phyloP scores from a whole-genome alignment of 225 moss, liverwort and hornwort genomes.

The Sphagnum contortum region DNA sequence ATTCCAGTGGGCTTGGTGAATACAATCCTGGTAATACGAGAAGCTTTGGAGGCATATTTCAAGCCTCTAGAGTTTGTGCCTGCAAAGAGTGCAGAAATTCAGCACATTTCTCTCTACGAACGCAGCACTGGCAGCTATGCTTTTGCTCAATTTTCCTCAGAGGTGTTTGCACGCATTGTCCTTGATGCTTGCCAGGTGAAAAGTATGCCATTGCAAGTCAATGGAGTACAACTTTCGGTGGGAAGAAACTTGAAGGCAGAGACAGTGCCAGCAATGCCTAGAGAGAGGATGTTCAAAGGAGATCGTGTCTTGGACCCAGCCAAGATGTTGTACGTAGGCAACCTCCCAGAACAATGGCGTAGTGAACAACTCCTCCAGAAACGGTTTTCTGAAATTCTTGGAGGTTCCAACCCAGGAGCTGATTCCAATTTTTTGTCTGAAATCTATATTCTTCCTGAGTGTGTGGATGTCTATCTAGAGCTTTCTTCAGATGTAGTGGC shows the following conservation, averaged over 20 bases:
- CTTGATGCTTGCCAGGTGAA: constrained; percentile 8
- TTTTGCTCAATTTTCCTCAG: constrained; percentile 4
- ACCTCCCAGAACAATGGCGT: constrained; percentile 3
- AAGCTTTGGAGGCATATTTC: constrained; percentile 1
- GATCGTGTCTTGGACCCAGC: constrained; percentile 5
- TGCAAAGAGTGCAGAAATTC: not conserved
- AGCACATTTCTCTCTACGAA: constrained; percentile 1
- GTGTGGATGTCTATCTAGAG: constrained; percentile 9
- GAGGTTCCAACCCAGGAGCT: not conserved
- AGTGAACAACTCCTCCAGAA: not conserved
- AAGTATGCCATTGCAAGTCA: not conserved
- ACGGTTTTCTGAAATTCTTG: constrained; percentile 4
- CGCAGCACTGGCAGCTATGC: constrained; percentile 3
- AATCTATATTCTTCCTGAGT: constrained; percentile 4
- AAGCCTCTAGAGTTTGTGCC: constrained; percentile 3
- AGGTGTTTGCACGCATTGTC: constrained; percentile 4
- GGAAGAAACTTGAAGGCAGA: constrained; percentile 3
- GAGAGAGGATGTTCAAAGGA: constrained; percentile 1
- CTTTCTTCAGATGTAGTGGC: constrained; percentile 6
- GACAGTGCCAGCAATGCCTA: not conserved
- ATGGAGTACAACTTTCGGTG: constrained; percentile 3
- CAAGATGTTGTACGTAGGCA: constrained; percentile 7
- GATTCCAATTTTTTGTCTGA: not conserved
- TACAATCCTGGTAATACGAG: not conserved
- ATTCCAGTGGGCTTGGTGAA: constrained; percentile 1